These are phyloP conservation scores for Lachnellula hyalina DNA, from an alignment of 2,329 filamentous ascomycete species.

Conservation along the genomic window DNA sequence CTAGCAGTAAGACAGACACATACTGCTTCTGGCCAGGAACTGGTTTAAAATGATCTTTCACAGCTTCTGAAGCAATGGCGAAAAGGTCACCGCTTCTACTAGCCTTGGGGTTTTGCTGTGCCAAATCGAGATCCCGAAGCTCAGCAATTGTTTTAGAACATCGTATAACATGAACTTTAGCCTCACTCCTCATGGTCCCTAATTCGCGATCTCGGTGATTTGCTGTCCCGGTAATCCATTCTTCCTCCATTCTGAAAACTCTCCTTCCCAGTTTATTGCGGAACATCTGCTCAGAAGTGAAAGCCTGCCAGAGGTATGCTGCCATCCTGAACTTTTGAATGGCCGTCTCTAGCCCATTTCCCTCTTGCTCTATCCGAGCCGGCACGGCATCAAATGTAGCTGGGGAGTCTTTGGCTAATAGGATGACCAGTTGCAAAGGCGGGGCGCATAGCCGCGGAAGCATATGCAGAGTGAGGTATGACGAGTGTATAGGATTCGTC, in stretches of 20 bases:
- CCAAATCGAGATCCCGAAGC: conserved; percentile 69
- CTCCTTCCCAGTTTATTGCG: conserved; percentile 81
- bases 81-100: conserved; percentile 70
- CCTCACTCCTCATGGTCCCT: conserved; percentile 79
- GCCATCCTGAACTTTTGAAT: conserved; percentile 91
- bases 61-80: conserved; percentile 69
- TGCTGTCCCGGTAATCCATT: conserved; percentile 82
- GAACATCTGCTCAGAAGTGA: conserved; percentile 94
- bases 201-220: conserved; percentile 67
- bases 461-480: conserved; percentile 80
- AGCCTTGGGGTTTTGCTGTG: conserved; percentile 69
- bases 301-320: conserved; percentile 94
- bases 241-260: conserved; percentile 87
- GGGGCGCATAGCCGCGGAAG: conserved; percentile 72
- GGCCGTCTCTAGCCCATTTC: conserved; percentile 74
- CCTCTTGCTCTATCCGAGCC: conserved; percentile 69
- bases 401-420: conserved; percentile 83
- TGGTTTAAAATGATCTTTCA: conserved; percentile 71
- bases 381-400: conserved; percentile 80
- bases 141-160: conserved; percentile 80
- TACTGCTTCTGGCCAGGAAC: conserved; percentile 77
- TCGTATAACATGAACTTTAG: conserved; percentile 81
- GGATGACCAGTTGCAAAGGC: conserved; percentile 81
- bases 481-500: conserved; percentile 67
- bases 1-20: conserved; percentile 79